These are phyloP conservation scores for Pleurotus citrinopileatus DNA, from an alignment of 768 basidiomycete genomes.

Conservation along the genomic window DNA sequence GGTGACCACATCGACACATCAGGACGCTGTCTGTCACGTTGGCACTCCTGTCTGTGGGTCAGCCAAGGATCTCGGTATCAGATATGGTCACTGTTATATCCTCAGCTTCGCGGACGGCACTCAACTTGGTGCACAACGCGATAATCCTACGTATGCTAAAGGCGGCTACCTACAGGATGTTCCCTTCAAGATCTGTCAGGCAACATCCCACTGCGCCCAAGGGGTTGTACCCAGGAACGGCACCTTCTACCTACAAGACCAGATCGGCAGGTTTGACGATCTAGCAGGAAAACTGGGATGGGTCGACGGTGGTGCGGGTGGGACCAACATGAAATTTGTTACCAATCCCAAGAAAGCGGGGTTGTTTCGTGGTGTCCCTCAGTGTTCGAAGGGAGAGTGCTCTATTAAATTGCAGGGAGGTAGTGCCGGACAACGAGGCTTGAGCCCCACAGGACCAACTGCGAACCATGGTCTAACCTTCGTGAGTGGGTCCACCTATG, in stretches of 20 bases:
- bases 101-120: neutral
- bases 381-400: neutral
- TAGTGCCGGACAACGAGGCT: neutral
- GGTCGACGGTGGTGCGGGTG: neutral
- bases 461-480: neutral
- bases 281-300: neutral
- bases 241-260: slow-evolving; percentile 1
- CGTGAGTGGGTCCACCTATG: slow-evolving; percentile 5
- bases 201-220: neutral
- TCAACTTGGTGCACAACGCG: neutral
- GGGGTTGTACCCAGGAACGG: neutral
- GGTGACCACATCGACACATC: neutral
- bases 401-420: slow-evolving; percentile 4
- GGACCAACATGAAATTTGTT: neutral
- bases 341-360: neutral
- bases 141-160: slow-evolving; percentile 2
- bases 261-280: slow-evolving; percentile 1
- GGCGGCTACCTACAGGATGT: slow-evolving; percentile 2
- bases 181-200: neutral
- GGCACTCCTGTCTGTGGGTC: neutral
- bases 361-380: slow-evolving; percentile 4
- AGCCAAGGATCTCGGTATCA: neutral
- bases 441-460: slow-evolving; percentile 2
- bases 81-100: neutral
- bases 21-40: neutral